A percentile compares a stretch with the other conserved stretches of the same genome.
phyloP scores from a whole-genome alignment of 1,284 basidiomycete genomes.

The Acaromyces ingoldii region DNA sequence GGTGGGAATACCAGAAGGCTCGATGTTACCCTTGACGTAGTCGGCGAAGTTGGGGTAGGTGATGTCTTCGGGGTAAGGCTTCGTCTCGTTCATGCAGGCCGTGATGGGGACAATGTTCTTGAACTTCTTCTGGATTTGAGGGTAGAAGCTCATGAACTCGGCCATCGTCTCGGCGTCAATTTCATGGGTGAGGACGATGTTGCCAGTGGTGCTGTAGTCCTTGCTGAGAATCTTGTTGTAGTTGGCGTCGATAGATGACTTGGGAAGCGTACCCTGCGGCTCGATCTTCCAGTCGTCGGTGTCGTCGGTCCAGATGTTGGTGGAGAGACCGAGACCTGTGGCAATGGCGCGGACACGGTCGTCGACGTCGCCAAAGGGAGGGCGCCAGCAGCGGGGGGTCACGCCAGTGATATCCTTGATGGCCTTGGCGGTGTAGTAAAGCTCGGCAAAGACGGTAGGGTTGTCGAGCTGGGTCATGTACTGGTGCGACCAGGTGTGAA shows the following conservation, averaged over 20 bases:
- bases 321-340: constrained; percentile 53
- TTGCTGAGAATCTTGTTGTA: constrained; percentile 40
- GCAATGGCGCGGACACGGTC: constrained; percentile 56
- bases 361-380: constrained; percentile 56
- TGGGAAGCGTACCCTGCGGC: constrained; percentile 42
- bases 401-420: constrained; percentile 56
- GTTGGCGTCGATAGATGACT: constrained; percentile 49
- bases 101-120: constrained; percentile 47
- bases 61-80: constrained; percentile 18
- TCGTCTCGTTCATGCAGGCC: constrained; percentile 44
- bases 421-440: constrained; percentile 56
- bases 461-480: constrained; percentile 21
- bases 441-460: constrained; percentile 55
- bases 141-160: constrained; percentile 37
- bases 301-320: constrained; percentile 54
- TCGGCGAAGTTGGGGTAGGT: constrained; percentile 17
- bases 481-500: constrained; percentile 29
- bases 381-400: constrained; percentile 53
- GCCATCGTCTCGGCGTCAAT: constrained; percentile 45
- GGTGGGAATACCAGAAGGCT: constrained; percentile 31
- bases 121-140: constrained; percentile 35
- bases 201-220: constrained; percentile 19
- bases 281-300: constrained; percentile 51
- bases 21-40: constrained; percentile 14
- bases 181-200: constrained; percentile 48